phyloP scores from a whole-genome alignment of 2,329 filamentous ascomycete genomes.

The Exophiala viscosa region DNA sequence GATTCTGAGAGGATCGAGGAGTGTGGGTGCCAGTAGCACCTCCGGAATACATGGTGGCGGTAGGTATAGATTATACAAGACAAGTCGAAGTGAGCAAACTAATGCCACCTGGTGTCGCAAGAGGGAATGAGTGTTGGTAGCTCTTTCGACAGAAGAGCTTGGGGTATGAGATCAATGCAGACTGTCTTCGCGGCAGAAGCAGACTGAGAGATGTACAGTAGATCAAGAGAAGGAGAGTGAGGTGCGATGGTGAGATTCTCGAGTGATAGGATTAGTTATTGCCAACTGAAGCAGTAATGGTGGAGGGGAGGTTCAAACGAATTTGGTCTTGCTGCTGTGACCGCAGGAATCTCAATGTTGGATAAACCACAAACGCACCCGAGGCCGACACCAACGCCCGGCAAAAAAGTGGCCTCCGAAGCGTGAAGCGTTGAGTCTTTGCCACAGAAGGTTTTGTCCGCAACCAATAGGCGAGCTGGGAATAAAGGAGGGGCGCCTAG shows the following conservation, averaged over 20 bases:
- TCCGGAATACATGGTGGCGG: conserved; percentile 29
- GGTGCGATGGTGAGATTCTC: neutral
- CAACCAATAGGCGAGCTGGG: neutral
- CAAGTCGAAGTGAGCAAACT: conserved; percentile 27
- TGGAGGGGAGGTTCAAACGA: too few relatives aligned
- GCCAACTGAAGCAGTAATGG: conserved; percentile 16
- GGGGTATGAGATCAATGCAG: neutral
- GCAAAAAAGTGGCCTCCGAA: conserved; percentile 1
- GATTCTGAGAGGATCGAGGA: conserved; percentile 85
- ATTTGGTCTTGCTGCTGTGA: too few relatives aligned
- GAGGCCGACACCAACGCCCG: too few relatives aligned
- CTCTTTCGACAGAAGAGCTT: neutral
- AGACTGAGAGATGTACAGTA: neutral
- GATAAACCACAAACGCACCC: too few relatives aligned
- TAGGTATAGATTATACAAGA: neutral
- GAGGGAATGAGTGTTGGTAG: conserved; percentile 10
- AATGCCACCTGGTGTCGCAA: conserved; percentile 27
- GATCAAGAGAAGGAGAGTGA: neutral
- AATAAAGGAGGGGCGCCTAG: conserved; percentile 1
- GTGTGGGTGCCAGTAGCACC: conserved; percentile 88
- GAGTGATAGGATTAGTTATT: conserved; percentile 14
- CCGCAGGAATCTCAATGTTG: too few relatives aligned
- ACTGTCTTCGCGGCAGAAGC: neutral
- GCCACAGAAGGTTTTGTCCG: neutral
- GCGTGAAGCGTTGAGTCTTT: neutral